These are phyloP conservation scores for Starmera quercuum DNA, from an alignment of 805 yeast genomes.

Conservation along the genomic window DNA sequence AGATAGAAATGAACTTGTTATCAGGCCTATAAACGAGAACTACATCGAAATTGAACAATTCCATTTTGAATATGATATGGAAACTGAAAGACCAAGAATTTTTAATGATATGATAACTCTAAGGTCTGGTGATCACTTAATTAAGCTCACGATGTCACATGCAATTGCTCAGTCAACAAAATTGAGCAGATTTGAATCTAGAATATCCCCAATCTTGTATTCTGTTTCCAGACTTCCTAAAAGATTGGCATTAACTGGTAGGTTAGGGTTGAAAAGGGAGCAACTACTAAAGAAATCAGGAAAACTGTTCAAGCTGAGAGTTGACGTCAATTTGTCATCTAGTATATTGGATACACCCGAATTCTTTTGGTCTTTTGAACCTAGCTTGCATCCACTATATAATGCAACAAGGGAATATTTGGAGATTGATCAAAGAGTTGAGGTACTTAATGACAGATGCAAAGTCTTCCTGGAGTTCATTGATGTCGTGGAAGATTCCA, in stretches of 20 bases:
- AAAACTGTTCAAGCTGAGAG: constrained; percentile 78
- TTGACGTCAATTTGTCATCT: constrained; percentile 87
- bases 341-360: constrained; percentile 93
- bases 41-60: constrained; percentile 87
- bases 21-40: constrained; percentile 74
- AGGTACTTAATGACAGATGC: constrained; percentile 88
- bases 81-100: constrained; percentile 61
- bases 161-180: constrained; percentile 97
- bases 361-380: constrained; percentile 93
- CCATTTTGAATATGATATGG: constrained; percentile 42
- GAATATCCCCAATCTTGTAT: constrained; percentile 77
- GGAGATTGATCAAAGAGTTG: constrained; percentile 92
- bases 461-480: constrained; percentile 89
- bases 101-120: constrained; percentile 92
- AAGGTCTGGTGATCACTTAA: constrained; percentile 85
- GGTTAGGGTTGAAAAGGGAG: constrained; percentile 74
- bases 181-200: constrained; percentile 81
- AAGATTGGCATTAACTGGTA: constrained; percentile 83
- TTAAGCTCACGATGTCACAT: constrained; percentile 88
- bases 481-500: constrained; percentile 87
- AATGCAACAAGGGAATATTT: constrained; percentile 84
- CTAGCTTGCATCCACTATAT: constrained; percentile 89
- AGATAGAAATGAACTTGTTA: constrained; percentile 43
- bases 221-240: constrained; percentile 88
- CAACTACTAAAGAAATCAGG: constrained; percentile 87